These are phyloP conservation scores for Sarocladium brachiariae DNA, from an alignment of 2,329 filamentous ascomycete genomes.

Conservation along the genomic window DNA sequence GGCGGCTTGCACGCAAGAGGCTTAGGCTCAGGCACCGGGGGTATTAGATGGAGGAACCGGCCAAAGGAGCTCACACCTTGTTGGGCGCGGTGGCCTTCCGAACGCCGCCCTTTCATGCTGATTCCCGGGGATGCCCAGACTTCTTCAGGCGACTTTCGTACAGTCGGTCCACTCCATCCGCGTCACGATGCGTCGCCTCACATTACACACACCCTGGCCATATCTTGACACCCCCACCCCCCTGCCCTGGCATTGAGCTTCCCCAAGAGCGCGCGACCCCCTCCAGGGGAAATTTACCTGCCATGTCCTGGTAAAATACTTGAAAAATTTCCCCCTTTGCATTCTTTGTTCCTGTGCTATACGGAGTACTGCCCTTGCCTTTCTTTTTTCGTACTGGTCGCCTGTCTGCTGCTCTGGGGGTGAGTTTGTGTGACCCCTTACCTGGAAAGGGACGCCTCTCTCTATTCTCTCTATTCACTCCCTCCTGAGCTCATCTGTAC, in stretches of 20 bases:
- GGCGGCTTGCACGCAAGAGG: constrained; percentile 2
- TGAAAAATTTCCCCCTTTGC: constrained; percentile 3
- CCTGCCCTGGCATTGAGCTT: constrained; percentile 4
- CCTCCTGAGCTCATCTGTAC: constrained; percentile 13
- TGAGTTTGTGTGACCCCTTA: constrained; percentile 6
- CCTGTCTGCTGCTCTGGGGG: neutral
- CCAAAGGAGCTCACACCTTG: neutral
- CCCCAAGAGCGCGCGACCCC: constrained; percentile 4
- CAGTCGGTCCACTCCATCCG: constrained; percentile 4
- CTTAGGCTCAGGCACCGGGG: constrained; percentile 7
- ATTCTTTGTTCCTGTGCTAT: constrained; percentile 2
- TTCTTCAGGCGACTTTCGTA: constrained; percentile 2
- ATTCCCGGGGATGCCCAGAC: neutral
- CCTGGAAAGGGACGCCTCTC: constrained; percentile 1
- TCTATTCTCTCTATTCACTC: constrained; percentile 9
- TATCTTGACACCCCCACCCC: neutral
- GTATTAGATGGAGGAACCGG: neutral
- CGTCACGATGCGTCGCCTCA: constrained; percentile 6
- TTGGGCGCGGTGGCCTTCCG: neutral
- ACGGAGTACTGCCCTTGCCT: constrained; percentile 6
- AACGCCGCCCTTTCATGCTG: constrained; percentile 1
- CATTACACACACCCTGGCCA: neutral
- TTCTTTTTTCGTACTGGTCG: neutral
- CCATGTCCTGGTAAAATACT: constrained; percentile 6
- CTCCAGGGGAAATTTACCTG: constrained; percentile 8